Evolutionary conservation across 2,329 filamentous ascomycete species (phyloP).

Genomic region (Pseudopithomyces chartarum): DNA sequence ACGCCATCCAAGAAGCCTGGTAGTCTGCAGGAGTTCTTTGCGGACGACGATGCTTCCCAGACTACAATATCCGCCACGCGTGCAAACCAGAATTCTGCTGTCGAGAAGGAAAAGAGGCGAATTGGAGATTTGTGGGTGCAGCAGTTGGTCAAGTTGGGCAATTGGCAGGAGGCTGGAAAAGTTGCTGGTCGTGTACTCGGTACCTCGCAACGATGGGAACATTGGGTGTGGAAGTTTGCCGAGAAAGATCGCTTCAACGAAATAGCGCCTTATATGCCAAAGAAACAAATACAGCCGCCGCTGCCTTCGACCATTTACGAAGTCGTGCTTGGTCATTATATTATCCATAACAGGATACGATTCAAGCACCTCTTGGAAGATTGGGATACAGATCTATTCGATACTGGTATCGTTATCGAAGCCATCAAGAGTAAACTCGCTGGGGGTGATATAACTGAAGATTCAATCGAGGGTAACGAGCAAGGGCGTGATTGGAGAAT

Average conservation of each 20-base stretch:
- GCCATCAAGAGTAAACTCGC: slow-evolving; percentile 83
- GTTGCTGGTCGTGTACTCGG: slow-evolving; percentile 83
- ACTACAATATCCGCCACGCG: slow-evolving; percentile 65
- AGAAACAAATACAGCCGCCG: slow-evolving; percentile 74
- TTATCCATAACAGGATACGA: slow-evolving; percentile 73
- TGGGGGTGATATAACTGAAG: slow-evolving; percentile 74
- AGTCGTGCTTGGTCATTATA: slow-evolving; percentile 85
- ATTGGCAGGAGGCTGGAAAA: slow-evolving; percentile 80
- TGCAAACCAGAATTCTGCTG: slow-evolving; percentile 63
- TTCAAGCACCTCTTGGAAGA: slow-evolving; percentile 79
- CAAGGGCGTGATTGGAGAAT: slow-evolving; percentile 84
- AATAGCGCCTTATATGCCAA: slow-evolving; percentile 83
- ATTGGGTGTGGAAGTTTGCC: slow-evolving; percentile 93
- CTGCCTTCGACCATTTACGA: slow-evolving; percentile 86
- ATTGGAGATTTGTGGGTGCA: slow-evolving; percentile 95
- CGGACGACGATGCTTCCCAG: slow-evolving; percentile 68
- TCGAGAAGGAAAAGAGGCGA: slow-evolving; percentile 84
- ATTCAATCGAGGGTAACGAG: slow-evolving; percentile 74
- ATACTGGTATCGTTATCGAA: slow-evolving; percentile 74
- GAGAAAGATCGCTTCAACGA: slow-evolving; percentile 86
- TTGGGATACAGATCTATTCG: slow-evolving; percentile 86
- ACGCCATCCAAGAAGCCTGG: slow-evolving; percentile 51
- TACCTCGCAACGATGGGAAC: slow-evolving; percentile 84
- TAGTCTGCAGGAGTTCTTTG: slow-evolving; percentile 69
- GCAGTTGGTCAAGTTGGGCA: slow-evolving; percentile 73